Percentiles rank a stretch among this genome's conserved stretches.
Evolutionary conservation across 2,329 filamentous ascomycete species (phyloP).

Genomic region (Venturia effusa): DNA sequence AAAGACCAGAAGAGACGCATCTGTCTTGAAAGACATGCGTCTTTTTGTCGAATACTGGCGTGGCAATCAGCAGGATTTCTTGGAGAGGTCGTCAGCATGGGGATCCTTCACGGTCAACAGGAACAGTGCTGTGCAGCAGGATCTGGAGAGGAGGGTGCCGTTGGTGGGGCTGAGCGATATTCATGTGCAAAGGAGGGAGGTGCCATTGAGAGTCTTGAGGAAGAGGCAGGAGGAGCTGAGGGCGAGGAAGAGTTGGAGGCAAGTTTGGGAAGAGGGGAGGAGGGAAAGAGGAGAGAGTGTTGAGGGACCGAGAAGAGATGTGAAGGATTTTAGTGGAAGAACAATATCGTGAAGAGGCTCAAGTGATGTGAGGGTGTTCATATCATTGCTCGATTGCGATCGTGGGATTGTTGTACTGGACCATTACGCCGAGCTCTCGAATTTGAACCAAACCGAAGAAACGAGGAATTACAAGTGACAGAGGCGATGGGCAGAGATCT

Average conservation of each 20-base stretch:
- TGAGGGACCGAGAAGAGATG: background rate
- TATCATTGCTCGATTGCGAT: background rate
- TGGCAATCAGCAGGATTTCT: conserved; percentile 5
- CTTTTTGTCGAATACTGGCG: conserved; percentile 8
- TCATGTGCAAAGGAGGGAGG: background rate
- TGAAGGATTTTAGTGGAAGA: background rate
- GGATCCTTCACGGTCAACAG: conserved; percentile 3
- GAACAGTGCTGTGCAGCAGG: conserved; percentile 5
- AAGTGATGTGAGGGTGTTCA: background rate
- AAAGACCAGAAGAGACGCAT: background rate
- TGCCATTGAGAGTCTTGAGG: conserved; percentile 7
- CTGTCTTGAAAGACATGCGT: background rate
- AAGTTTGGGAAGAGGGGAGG: background rate
- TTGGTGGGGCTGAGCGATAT: conserved; percentile 10
- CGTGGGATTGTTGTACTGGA: background rate
- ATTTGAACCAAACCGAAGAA: too few species aligned
- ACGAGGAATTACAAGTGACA: background rate
- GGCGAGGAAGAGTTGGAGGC: background rate
- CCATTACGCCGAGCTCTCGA: too few species aligned
- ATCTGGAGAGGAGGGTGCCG: conserved; percentile 8
- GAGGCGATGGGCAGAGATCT: background rate
- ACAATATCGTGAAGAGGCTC: background rate
- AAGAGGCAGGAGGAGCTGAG: conserved; percentile 4
- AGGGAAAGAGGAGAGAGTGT: background rate
- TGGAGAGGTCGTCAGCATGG: conserved; percentile 8